Evolutionary conservation across 2,329 filamentous ascomycete genomes (phyloP).

Genomic region (Scorias spongiosa): DNA sequence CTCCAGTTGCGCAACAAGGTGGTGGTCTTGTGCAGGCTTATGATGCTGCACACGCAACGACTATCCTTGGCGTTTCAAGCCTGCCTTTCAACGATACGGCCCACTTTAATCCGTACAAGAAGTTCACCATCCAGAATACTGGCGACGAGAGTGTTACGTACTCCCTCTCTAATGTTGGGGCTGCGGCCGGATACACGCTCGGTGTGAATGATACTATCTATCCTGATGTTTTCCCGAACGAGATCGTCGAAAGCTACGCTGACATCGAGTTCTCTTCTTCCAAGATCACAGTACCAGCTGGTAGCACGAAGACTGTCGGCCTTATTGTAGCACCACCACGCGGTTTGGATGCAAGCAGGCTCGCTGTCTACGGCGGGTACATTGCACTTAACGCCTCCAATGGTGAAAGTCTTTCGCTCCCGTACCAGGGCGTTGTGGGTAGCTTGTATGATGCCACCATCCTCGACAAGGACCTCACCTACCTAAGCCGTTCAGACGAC

Average conservation of each 20-base stretch:
- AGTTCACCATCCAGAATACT: conserved; percentile 43
- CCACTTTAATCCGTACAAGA: conserved; percentile 33
- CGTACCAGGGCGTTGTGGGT: conserved; percentile 19
- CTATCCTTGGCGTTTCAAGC: conserved; percentile 39
- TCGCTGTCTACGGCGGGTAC: conserved; percentile 21
- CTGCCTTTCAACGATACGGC: conserved; percentile 51
- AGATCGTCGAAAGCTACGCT: conserved; percentile 8
- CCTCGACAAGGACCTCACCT: conserved; percentile 13
- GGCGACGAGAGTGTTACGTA: conserved; percentile 36
- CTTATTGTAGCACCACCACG: conserved; percentile 9
- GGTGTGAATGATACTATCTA: conserved; percentile 4
- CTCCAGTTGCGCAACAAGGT: conserved; percentile 45
- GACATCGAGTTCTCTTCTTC: conserved; percentile 9
- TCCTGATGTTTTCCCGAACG: conserved; percentile 9
- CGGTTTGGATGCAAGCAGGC: conserved; percentile 11
- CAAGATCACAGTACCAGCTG: conserved; percentile 6
- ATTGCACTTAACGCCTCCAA: conserved; percentile 12
- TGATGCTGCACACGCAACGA: conserved; percentile 41
- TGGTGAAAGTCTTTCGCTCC: conserved; percentile 15
- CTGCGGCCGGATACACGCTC: conserved; percentile 39
- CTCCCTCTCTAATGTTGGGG: conserved; percentile 35
- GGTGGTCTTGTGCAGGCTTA: conserved; percentile 45
- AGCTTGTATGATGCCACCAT: conserved; percentile 10
- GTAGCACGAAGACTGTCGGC: conserved; percentile 9
- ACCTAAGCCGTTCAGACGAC: conserved; percentile 7